Conservation (phyloP, 2,329 filamentous ascomycete genomes). For the Anthostomella pinea region DNA sequence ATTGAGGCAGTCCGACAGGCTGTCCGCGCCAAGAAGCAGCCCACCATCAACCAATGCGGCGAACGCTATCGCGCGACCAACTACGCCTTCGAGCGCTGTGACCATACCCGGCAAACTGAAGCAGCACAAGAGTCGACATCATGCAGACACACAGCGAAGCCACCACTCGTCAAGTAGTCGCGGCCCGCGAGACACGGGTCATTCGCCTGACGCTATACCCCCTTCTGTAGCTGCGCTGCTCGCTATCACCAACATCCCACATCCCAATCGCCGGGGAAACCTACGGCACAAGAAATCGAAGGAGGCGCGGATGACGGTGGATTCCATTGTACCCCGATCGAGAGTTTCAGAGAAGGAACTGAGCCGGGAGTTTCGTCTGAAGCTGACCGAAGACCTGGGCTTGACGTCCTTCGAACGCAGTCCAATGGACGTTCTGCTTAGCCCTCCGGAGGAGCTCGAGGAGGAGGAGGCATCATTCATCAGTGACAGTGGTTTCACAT, state of each 20-base stretch:
- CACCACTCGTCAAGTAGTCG: slow-evolving; percentile 30
- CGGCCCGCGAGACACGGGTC: slow-evolving; percentile 40
- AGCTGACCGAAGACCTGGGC: slow-evolving; percentile 16
- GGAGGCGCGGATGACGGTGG: slow-evolving; percentile 47
- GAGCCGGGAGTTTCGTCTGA: slow-evolving; percentile 35
- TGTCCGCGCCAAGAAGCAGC: slow-evolving; percentile 23
- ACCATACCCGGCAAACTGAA: slow-evolving; percentile 50
- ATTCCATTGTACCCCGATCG: slow-evolving; percentile 53
- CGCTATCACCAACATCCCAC: slow-evolving; percentile 60
- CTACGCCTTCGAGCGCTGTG: slow-evolving; percentile 48
- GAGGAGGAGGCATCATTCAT: slow-evolving; percentile 44
- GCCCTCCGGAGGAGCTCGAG: slow-evolving; percentile 56
- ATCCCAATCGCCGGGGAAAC: slow-evolving; percentile 39
- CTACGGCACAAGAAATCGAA: slow-evolving; percentile 26
- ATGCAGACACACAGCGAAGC: slow-evolving; percentile 33
- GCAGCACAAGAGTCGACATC: slow-evolving; percentile 35
- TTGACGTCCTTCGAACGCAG: slow-evolving; percentile 47
- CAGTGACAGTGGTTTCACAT: slow-evolving; percentile 53
- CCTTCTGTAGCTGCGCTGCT: slow-evolving; percentile 60
- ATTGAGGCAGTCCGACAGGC: slow-evolving; percentile 20
- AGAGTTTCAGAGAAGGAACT: slow-evolving; percentile 58
- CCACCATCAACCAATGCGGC: slow-evolving; percentile 31
- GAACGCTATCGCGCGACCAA: slow-evolving; percentile 32
- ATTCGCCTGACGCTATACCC: slow-evolving; percentile 53
- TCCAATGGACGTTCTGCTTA: slow-evolving; percentile 58